Evolutionary conservation across 768 basidiomycete species (phyloP).

Genomic region (Wakefieldia striispora): DNA sequence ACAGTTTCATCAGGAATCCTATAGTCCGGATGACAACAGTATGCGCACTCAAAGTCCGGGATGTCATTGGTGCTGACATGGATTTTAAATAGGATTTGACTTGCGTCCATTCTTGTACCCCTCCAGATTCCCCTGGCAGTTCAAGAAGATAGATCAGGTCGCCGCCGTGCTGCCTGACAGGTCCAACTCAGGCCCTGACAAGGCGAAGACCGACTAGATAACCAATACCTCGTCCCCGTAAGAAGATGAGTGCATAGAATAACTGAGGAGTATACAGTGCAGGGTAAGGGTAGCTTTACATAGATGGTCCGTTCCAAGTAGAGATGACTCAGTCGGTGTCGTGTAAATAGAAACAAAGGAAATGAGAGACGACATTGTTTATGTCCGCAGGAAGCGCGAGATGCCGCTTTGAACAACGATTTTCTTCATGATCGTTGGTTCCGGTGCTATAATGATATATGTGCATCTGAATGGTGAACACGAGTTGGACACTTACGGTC

Average conservation of each 20-base stretch:
- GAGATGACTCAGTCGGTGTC: background rate
- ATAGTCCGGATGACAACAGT: slow-evolving; percentile 97
- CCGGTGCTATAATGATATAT: slow-evolving; percentile 49
- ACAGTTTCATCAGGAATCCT: slow-evolving; percentile 66
- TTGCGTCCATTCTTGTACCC: slow-evolving; percentile 96
- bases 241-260: background rate
- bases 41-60: slow-evolving; percentile 25
- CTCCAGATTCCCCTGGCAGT: slow-evolving; percentile 94
- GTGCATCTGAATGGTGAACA: background rate
- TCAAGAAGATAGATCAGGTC: slow-evolving; percentile 89
- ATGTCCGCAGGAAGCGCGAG: slow-evolving; percentile 66
- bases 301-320: background rate
- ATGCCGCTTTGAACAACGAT: slow-evolving; percentile 73
- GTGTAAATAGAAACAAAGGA: slow-evolving; percentile 1
- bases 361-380: slow-evolving; percentile 1
- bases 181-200: slow-evolving; percentile 42
- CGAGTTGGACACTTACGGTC: slow-evolving; percentile 62
- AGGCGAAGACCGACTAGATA: slow-evolving; percentile 47
- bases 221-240: background rate
- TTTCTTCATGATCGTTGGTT: slow-evolving; percentile 92
- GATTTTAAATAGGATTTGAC: slow-evolving; percentile 70
- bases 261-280: slow-evolving; percentile 10
- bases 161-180: slow-evolving; percentile 75
- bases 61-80: background rate
- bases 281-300: background rate